Evolutionary conservation across 108 stramenopile genomes (phyloP), one percentile per base, ranked within the genome.

Genomic region (Bacterosira constricta): DNA sequence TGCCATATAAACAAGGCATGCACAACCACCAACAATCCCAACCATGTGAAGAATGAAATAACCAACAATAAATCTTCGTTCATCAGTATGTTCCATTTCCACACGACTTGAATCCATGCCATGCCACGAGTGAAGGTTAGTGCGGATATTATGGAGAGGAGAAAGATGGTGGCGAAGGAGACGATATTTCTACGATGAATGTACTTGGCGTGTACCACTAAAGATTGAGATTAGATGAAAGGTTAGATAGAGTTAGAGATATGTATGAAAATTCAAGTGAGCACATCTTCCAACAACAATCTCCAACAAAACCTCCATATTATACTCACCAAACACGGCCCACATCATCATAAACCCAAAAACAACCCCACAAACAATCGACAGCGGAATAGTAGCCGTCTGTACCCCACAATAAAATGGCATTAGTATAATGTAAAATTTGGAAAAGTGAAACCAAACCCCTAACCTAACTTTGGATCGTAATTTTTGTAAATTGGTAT

Each of bases 341-440:
- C 78, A 79, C 70, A 79, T 79, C 31, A 79, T 27, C 15, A 59
- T 26, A 54, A 79, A 79, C 25, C 78, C 78, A 7, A 38, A 49
- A 3, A 64, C 21, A 0, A 15, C 50, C 12, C 78, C 78, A 2
- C 36, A 18, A 6, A 60, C 25, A 5, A 71, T 71, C n/a, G 69
- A 70, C 23, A 71, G 29, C 4, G 68, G 60, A 9, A 79, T 42
- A 7, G 57, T 64, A 5, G 17, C 13, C 29, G 18, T 35, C n/a
- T 66, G 70, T 23, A 51, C 52, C 15, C 77, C 77, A 30, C 77
- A 79, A 36, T 79, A 79, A 41, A 79, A 79, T 29, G 76, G 76
- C 67, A 77, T 63, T 1, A 77, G 44, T 32, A 75, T 31, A 21
- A 79, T 53, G 65, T 72, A 72, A 41, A 79, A 72, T 63, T 79